Evolutionary conservation across 202 grass and related monocot species (phyloP), one percentile per base, ranked within the genome.

Genomic region (Panicum hallii): DNA sequence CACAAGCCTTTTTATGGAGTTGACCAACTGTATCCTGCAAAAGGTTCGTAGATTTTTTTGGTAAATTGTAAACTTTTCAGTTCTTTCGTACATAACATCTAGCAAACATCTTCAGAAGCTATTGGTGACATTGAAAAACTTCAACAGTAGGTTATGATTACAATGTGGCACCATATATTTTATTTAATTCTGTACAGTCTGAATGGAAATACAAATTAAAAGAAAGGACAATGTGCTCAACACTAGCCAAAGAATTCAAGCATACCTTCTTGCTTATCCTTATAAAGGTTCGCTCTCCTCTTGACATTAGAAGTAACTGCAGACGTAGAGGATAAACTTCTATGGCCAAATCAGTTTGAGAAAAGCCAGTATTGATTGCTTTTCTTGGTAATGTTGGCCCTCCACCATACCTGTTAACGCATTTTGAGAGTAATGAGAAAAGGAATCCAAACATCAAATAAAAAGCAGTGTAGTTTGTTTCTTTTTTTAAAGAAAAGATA

Each of bases 301-400:
- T 94, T 72, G 90, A 87, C 74, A 88, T 90, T 64, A 99, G 87
- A 90, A 93, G 80, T 81, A 99, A 92, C 80, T 94, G 97, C 58
- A 99, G 90, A 13, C 97, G 93, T 75, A 99, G 70, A 79, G 97
- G 97, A 88, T 99, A 99, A 80, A 99, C 97, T 99, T 99, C 97
- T 85, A 99, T 97, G 53, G 93, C 88, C 80, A 99, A 89, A 90
- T 99, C 97, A 83, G 84, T 90, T 90, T 97, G 93, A 89, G 97
- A 97, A 43, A 99, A 86, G 66, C 97, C 97, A 87, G 82, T 94
- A 40, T 97, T 93, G 79, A 99, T 99, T 76, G 97, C 93, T 79
- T 87, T 99, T 90, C 97, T 90, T 83, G 91, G 90, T 83, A 99
- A 79, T 79, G 79, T 83, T 64, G 97, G 97, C 17, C 97, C 97